phyloP scores from a whole-genome alignment of 352 stramenopile species.

The Pythium brassicae region DNA sequence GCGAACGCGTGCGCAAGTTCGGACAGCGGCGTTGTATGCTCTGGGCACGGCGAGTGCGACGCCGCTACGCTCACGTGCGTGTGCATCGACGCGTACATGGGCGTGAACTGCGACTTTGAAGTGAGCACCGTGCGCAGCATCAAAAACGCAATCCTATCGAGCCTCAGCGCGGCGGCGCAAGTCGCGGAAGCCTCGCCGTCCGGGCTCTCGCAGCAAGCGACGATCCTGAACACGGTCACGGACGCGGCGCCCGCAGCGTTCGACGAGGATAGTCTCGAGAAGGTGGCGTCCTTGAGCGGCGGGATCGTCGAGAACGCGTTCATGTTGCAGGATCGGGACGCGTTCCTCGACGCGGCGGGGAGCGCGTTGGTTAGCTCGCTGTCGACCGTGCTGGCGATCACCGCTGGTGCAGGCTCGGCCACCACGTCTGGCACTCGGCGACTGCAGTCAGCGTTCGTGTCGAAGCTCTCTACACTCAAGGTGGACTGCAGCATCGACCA shows the following conservation, averaged over 20 bases:
- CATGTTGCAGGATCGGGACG: slow-evolving; percentile 22
- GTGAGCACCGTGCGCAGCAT: slow-evolving; percentile 27
- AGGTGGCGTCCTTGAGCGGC: slow-evolving; percentile 37
- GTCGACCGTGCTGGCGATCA: slow-evolving; percentile 32
- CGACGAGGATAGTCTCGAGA: slow-evolving; percentile 18
- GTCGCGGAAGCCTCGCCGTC: slow-evolving; percentile 36
- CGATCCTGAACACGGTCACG: slow-evolving; percentile 41
- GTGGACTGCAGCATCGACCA: slow-evolving; percentile 6
- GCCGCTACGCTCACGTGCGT: slow-evolving; percentile 19
- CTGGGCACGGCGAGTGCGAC: slow-evolving; percentile 29
- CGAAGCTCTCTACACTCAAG: background rate
- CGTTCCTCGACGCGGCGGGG: slow-evolving; percentile 39
- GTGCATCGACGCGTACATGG: slow-evolving; percentile 39
- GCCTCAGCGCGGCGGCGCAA: slow-evolving; percentile 20
- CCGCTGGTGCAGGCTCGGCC: background rate
- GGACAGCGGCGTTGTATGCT: slow-evolving; percentile 16
- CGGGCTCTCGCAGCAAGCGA: slow-evolving; percentile 47
- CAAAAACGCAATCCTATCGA: slow-evolving; percentile 42
- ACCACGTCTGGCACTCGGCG: background rate
- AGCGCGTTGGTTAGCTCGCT: slow-evolving; percentile 40
- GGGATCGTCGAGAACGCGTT: slow-evolving; percentile 45
- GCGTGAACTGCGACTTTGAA: slow-evolving; percentile 32
- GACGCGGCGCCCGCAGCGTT: slow-evolving; percentile 32
- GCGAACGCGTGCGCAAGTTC: slow-evolving; percentile 7
- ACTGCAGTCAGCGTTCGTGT: background rate